A percentile compares a stretch with the other conserved stretches of the same genome.
Conservation (phyloP, 2,329 filamentous ascomycete genomes). For the Ophiostoma montium region DNA sequence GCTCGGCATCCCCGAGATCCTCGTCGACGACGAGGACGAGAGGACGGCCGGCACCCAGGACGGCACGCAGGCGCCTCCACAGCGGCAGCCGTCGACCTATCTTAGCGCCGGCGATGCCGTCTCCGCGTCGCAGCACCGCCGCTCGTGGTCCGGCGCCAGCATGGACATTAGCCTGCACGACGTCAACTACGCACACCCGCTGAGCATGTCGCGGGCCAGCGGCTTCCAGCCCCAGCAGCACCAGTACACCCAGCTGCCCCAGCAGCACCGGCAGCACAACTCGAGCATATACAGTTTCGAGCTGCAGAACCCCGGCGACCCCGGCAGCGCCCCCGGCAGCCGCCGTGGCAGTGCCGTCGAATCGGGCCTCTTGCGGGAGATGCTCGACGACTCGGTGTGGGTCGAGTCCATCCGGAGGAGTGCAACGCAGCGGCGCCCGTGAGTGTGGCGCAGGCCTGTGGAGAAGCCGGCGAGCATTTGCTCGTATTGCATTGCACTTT, state of each 20-base stretch:
- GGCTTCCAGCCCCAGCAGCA: slow-evolving; percentile 14
- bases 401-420: slow-evolving; percentile 82
- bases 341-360: slow-evolving; percentile 56
- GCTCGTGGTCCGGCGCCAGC: slow-evolving; percentile 28
- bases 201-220: slow-evolving; percentile 34
- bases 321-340: slow-evolving; percentile 25
- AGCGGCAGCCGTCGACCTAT: slow-evolving; percentile 17
- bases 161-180: slow-evolving; percentile 30
- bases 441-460: slow-evolving; percentile 8
- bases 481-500: too few relatives aligned
- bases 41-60: slow-evolving; percentile 16
- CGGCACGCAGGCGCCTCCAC: slow-evolving; percentile 18
- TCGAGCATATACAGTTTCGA: slow-evolving; percentile 46
- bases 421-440: slow-evolving; percentile 47
- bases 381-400: slow-evolving; percentile 83
- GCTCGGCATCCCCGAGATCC: slow-evolving; percentile 77
- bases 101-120: slow-evolving; percentile 22
- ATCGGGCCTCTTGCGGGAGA: slow-evolving; percentile 64
- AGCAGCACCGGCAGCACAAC: slow-evolving; percentile 26
- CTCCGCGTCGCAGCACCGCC: slow-evolving; percentile 18
- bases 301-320: slow-evolving; percentile 30
- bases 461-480: slow-evolving; percentile 4
- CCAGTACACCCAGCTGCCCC: slow-evolving; percentile 6
- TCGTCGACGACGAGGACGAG: slow-evolving; percentile 65
- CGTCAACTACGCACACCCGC: slow-evolving; percentile 32